Percentiles rank a stretch among this genome's conserved stretches.
Evolutionary conservation across 495 filamentous ascomycete species (phyloP).

Genomic region (Xylona heveae): DNA sequence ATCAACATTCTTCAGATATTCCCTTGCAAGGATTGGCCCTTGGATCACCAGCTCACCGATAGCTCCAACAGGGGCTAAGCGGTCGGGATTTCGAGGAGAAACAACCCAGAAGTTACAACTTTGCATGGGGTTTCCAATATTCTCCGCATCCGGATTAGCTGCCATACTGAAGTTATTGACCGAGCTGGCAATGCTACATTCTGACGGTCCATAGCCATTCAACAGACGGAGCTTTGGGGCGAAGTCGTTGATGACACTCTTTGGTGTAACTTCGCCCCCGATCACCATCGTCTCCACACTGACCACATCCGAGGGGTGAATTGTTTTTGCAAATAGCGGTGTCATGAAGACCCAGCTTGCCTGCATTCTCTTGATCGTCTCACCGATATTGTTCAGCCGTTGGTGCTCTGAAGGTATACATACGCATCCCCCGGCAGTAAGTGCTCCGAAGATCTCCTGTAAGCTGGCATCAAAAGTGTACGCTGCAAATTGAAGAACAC

Average conservation of each 20-base stretch:
- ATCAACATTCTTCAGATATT: slow-evolving; percentile 17
- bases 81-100: slow-evolving; percentile 11
- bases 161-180: too few species aligned
- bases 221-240: too few species aligned
- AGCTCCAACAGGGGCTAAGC: slow-evolving; percentile 16
- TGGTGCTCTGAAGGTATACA: slow-evolving; percentile 22
- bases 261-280: slow-evolving; percentile 9
- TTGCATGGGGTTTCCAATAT: slow-evolving; percentile 12
- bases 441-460: slow-evolving; percentile 22
- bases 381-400: slow-evolving; percentile 1
- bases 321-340: slow-evolving; percentile 6
- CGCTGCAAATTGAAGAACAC: slow-evolving; percentile 20
- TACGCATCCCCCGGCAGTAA: slow-evolving; percentile 25
- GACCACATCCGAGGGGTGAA: slow-evolving; percentile 6
- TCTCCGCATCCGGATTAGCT: slow-evolving; percentile 7
- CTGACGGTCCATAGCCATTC: slow-evolving; percentile 19
- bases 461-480: slow-evolving; percentile 28
- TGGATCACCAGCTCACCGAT: slow-evolving; percentile 20
- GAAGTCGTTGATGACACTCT: neutral
- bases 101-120: slow-evolving; percentile 18
- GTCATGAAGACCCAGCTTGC: slow-evolving; percentile 5
- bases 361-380: neutral
- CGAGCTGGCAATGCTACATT: slow-evolving; percentile 10
- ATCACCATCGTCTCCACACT: slow-evolving; percentile 9
- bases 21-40: slow-evolving; percentile 14